phyloP scores from a whole-genome alignment of 306 rosid genomes.

The Sophora flavescens region DNA sequence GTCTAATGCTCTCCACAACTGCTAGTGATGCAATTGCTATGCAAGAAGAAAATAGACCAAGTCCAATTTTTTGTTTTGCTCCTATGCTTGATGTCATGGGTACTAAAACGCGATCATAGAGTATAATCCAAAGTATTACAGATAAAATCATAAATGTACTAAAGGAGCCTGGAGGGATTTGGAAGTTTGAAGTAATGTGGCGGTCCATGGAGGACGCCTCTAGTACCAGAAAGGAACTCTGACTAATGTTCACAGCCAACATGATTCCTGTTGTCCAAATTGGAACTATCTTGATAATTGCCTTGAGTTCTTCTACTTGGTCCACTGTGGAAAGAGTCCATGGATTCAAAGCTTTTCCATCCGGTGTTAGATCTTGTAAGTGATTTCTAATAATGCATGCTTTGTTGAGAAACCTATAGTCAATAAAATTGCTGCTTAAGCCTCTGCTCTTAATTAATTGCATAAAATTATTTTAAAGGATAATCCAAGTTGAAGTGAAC shows the following conservation, averaged over 20 bases:
- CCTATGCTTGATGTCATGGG: conserved; percentile 27
- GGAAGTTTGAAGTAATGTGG: conserved; percentile 42
- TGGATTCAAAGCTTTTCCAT: conserved; percentile 52
- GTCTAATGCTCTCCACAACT: conserved; percentile 39
- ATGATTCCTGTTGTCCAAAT: conserved; percentile 50
- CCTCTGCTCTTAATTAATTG: conserved; percentile 12
- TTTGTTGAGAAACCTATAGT: conserved; percentile 54
- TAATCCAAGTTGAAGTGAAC: neutral
- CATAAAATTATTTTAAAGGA: conserved; percentile 3
- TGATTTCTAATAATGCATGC: conserved; percentile 55
- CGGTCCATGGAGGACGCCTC: conserved; percentile 47
- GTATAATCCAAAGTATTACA: conserved; percentile 26
- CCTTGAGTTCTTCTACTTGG: conserved; percentile 54
- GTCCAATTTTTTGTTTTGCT: conserved; percentile 40
- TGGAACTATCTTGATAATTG: conserved; percentile 42
- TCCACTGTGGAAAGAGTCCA: conserved; percentile 64
- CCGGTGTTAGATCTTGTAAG: conserved; percentile 33
- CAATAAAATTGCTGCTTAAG: neutral
- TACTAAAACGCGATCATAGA: conserved; percentile 39
- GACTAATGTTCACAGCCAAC: conserved; percentile 27
- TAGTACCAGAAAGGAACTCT: conserved; percentile 40
- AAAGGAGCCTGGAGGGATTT: conserved; percentile 45
- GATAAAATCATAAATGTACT: conserved; percentile 34
- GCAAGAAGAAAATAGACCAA: conserved; percentile 19
- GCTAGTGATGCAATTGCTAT: conserved; percentile 36